Conservation (phyloP, 164 flowering plant species). For the Akebia trifoliata region DNA sequence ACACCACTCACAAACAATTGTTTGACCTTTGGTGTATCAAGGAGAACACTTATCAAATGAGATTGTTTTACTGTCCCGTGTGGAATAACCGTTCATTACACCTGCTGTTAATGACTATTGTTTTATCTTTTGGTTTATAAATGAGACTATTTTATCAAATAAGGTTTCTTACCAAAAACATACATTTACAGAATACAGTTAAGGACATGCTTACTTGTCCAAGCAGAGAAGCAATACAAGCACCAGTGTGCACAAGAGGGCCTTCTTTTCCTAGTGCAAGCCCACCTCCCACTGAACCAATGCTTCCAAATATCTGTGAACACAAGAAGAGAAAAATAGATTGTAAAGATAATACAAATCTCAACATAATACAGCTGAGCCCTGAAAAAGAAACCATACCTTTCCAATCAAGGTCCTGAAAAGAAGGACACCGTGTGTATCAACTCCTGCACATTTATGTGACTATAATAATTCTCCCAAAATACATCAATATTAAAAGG, state of each 20-base stretch:
- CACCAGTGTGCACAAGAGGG: conserved; percentile 98
- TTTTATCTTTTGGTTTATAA: no score
- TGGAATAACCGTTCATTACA: no score
- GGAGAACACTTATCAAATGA: no score
- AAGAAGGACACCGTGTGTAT: conserved; percentile 85
- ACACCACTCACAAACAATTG: no score
- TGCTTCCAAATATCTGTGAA: conserved; percentile 88
- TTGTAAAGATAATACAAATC: not conserved
- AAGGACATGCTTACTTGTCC: conserved; percentile 71
- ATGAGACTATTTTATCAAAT: no score
- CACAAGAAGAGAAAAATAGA: conserved; percentile 7
- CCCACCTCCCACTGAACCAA: conserved; percentile 99
- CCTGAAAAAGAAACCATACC: conserved; percentile 32
- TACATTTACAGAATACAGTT: no score
- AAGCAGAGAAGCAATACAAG: conserved; percentile 97
- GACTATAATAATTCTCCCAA: conserved; percentile 16
- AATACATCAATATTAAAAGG: not conserved
- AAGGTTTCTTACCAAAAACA: no score
- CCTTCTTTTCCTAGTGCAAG: conserved; percentile 98
- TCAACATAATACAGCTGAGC: not conserved
- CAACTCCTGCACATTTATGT: conserved; percentile 58
- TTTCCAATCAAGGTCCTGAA: conserved; percentile 96
- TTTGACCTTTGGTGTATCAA: no score
- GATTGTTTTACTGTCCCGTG: no score
- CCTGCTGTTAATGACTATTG: no score